A percentile compares a stretch with the other conserved stretches of the same genome.
Conservation (phyloP, 352 stramenopile genomes). For the Globisporangium lucens region DNA sequence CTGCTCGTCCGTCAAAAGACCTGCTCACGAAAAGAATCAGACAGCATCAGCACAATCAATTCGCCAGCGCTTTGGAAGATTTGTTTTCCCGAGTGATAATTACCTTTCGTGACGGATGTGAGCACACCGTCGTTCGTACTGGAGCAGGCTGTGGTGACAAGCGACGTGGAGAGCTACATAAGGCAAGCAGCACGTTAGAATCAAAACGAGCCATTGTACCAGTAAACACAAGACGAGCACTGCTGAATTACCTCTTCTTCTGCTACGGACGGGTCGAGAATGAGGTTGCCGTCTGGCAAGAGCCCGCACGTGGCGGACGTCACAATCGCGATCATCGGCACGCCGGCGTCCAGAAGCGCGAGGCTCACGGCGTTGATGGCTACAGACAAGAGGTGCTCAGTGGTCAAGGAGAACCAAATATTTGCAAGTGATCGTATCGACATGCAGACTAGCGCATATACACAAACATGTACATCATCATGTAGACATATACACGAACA, state of each 20-base stretch:
- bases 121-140: constrained; percentile 69
- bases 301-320: constrained; percentile 69
- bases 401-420: constrained; percentile 35
- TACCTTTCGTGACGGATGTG: constrained; percentile 72
- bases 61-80: not conserved
- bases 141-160: constrained; percentile 63
- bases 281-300: constrained; percentile 56
- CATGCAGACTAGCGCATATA: not conserved
- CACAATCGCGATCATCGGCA: constrained; percentile 72
- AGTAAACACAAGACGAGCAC: not conserved
- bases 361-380: constrained; percentile 79
- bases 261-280: constrained; percentile 59
- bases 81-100: not conserved
- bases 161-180: constrained; percentile 47
- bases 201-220: not conserved
- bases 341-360: constrained; percentile 73
- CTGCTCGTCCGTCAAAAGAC: constrained; percentile 70
- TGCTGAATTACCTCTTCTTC: constrained; percentile 61
- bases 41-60: constrained; percentile 1
- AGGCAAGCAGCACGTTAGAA: constrained; percentile 1
- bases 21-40: constrained; percentile 21
- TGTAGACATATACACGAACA: constrained; percentile 19
- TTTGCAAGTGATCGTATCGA: not conserved
- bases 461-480: not conserved
- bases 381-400: constrained; percentile 59